Base-by-base conservation (phyloP, 208 protist genomes). In the Acanthamoeba triangularis region DNA sequence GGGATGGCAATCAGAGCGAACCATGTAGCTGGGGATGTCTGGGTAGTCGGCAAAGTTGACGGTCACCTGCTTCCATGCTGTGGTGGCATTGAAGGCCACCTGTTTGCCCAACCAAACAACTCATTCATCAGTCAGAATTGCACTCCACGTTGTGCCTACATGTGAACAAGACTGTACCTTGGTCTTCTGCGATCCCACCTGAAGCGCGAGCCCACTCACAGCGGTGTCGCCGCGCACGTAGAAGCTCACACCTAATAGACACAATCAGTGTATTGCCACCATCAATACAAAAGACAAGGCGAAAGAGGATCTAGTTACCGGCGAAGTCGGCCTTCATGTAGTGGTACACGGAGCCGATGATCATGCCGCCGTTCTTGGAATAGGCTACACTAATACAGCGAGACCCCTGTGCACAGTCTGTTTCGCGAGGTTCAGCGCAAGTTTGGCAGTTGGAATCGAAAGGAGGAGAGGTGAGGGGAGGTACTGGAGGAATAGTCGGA, bases 11-110 rank as follows among this genome's bases (percentile, higher is more conserved):
- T 11, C 11, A 65, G 13, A 23, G 35, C 30, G 3, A 37, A 76
- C 67, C 67, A 76, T 41, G 35, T 28, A 41, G 67, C 11, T 28
- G 18, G 67, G 67, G 16, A 76, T 76, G 67, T 76, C 67, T 7
- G 67, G 8, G 67, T 76, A 76, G 35, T 76, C 67, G 67, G 67
- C 67, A 76, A 76, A 76, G 67, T 76, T 76, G 30, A 76, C 35
- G 30, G 67, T 37, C 30, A 44, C 28, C 67, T 76, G 13, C 28
- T 10, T 3, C 67, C 67, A 76, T 4, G 67, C 18, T 28, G 67
- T 76, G 30, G 67, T 76, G 30, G 35, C 67, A 20, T 76, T 76
- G 67, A 76, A 76, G 13, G 28, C 7, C 18, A 76, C 8, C 67
- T 76, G 67, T 23, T 13, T 25, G 56, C 16, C 16, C 56, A 61